Evolutionary conservation across 169 alveolate species (phyloP), one percentile per base, ranked within the genome.

Genomic region (Theileria orientalis): DNA sequence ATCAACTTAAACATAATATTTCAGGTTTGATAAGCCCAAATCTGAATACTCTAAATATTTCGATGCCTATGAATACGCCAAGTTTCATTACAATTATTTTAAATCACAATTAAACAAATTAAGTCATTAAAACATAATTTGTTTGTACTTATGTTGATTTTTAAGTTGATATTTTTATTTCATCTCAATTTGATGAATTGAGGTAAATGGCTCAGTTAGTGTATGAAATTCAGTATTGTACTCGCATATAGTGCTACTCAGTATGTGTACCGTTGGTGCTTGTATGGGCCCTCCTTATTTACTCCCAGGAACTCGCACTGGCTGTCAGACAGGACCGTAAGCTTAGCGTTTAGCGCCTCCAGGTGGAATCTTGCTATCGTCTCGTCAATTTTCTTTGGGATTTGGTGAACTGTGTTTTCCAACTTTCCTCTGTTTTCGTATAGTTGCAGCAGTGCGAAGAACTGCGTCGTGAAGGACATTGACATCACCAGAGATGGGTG

Each of bases 401-500:
- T 94, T 30, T 85, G 92, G 93, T 95, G 94, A 49, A 96, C 98
- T 47, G 88, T 74, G 56, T 92, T 86, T 49, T 74, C 67, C 74
- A 89, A 92, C 47, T 76, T 85, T 27, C 42, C 78, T 74, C 56
- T 67, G 69, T 84, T 73, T 85, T 92, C 75, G 91, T 92, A 87
- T 78, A 93, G 86, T 78, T 94, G 83, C 87, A 83, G 27, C 44
- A 87, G 91, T 16, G 91, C 86, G 60, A 87, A 92, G 35, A 66
- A 87, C 90, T 97, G 98, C 86, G 96, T 97, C 52, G 99, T 96
- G 94, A 97, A 97, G 21, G 99, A 95, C 90, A 94, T 93, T 52
- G 99, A 95, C 99, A 97, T 96, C 52, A 97, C 99, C 84, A 97
- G 95, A 49, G 99, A 95, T 23, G 99, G 99, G 82, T 97, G 99